Evolutionary conservation across 1,284 basidiomycete genomes (phyloP).

Genomic region (Termitomyces sp.): DNA sequence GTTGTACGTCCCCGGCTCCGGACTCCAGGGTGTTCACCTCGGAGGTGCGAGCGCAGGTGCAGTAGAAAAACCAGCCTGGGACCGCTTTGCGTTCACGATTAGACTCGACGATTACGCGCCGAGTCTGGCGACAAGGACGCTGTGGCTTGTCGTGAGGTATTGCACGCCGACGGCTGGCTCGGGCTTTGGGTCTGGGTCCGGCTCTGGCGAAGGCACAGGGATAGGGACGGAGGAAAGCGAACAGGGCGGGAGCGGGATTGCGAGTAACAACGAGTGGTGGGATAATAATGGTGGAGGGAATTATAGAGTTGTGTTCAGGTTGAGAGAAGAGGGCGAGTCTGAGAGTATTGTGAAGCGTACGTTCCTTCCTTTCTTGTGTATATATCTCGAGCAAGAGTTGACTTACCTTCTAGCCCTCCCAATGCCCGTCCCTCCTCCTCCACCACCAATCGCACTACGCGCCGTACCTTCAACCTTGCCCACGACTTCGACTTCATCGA

Average conservation of each 20-base stretch:
- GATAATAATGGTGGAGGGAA: slow-evolving; percentile 84
- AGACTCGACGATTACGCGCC: slow-evolving; percentile 72
- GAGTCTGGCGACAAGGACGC: slow-evolving; percentile 57
- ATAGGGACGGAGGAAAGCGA: background rate
- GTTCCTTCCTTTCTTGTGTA: no score
- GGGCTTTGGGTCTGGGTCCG: background rate
- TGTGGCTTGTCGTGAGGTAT: slow-evolving; percentile 67
- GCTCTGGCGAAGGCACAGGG: no score
- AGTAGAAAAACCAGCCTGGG: slow-evolving; percentile 34
- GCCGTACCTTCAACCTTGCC: background rate
- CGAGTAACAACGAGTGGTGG: slow-evolving; percentile 55
- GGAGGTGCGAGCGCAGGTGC: background rate
- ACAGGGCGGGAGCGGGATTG: slow-evolving; percentile 24
- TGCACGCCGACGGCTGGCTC: slow-evolving; percentile 22
- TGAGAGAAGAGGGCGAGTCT: slow-evolving; percentile 7
- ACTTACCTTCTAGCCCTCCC: background rate
- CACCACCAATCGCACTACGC: background rate
- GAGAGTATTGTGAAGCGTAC: no score
- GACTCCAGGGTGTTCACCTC: background rate
- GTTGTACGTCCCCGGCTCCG: slow-evolving; percentile 17
- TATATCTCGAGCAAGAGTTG: no score
- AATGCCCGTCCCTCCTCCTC: background rate
- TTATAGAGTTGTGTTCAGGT: slow-evolving; percentile 65
- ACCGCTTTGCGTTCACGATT: slow-evolving; percentile 58
- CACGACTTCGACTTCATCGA: background rate